Evolutionary conservation across 306 rosid genomes (phyloP).

Genomic region (Vachellia pachyceras): DNA sequence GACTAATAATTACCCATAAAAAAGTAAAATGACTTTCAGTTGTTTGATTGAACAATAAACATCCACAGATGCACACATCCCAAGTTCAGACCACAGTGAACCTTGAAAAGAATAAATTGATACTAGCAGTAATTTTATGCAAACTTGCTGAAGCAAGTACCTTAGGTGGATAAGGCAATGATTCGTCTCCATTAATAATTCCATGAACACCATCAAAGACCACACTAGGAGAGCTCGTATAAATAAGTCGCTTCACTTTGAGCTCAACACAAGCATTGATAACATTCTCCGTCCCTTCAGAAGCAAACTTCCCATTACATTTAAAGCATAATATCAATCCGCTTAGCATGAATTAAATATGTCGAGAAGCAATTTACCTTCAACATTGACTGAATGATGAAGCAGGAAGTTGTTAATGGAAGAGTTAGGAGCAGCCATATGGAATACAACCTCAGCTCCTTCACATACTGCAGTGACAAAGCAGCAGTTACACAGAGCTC

Average conservation of each 20-base stretch:
- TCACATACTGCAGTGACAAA: slow-evolving; percentile 59
- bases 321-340: slow-evolving; percentile 11
- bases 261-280: slow-evolving; percentile 80
- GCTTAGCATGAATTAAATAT: neutral
- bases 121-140: neutral
- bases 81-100: neutral
- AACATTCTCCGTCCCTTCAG: slow-evolving; percentile 82
- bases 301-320: slow-evolving; percentile 4
- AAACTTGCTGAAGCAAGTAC: slow-evolving; percentile 50
- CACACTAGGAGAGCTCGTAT: slow-evolving; percentile 93
- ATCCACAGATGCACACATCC: neutral
- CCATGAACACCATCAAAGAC: slow-evolving; percentile 93
- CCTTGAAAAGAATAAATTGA: slow-evolving; percentile 9
- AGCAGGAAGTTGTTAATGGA: slow-evolving; percentile 81
- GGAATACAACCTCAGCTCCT: slow-evolving; percentile 91
- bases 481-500: neutral
- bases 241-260: slow-evolving; percentile 81
- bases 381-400: slow-evolving; percentile 87
- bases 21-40: slow-evolving; percentile 11
- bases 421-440: slow-evolving; percentile 97
- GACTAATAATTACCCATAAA: slow-evolving; percentile 14
- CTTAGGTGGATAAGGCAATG: slow-evolving; percentile 79
- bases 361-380: slow-evolving; percentile 50
- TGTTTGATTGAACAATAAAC: neutral
- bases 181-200: slow-evolving; percentile 69